These are phyloP conservation scores for Coix lacrymajobi DNA, from an alignment of 176 grass and related monocot genomes.

Conservation along the genomic window DNA sequence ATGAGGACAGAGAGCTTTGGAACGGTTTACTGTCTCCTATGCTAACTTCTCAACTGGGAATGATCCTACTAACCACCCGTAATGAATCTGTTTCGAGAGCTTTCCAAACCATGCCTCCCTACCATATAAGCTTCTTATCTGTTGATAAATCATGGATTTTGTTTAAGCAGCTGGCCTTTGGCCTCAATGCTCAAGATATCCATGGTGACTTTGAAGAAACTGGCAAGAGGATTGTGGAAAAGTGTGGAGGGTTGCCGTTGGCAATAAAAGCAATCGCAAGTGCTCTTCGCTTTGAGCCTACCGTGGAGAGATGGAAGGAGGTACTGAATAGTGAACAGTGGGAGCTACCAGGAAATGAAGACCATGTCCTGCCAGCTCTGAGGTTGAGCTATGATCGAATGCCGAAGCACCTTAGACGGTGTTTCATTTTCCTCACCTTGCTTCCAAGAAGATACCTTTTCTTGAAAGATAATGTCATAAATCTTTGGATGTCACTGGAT, in stretches of 20 bases:
- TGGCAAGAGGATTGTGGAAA: slow-evolving; percentile 7
- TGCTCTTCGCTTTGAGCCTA: background rate
- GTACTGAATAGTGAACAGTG: slow-evolving; percentile 33
- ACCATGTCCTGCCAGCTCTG: slow-evolving; percentile 20
- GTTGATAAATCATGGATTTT: background rate
- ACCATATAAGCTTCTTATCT: slow-evolving; percentile 3
- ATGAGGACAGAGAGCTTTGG: slow-evolving; percentile 1
- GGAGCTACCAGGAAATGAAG: background rate
- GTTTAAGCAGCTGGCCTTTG: background rate
- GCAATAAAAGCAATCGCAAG: slow-evolving; percentile 13
- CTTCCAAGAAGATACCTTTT: too few species aligned
- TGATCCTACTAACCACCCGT: slow-evolving; percentile 29
- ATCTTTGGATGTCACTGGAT: slow-evolving; percentile 12
- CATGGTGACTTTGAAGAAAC: background rate
- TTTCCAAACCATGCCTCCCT: slow-evolving; percentile 14
- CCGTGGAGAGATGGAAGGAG: slow-evolving; percentile 11
- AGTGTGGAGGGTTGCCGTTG: background rate
- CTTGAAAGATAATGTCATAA: too few species aligned
- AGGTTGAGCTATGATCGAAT: slow-evolving; percentile 31
- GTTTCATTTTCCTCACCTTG: background rate
- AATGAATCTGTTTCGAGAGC: background rate
- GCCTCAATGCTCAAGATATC: background rate
- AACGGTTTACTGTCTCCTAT: background rate
- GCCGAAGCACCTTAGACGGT: slow-evolving; percentile 14
- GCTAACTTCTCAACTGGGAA: background rate